phyloP scores from a whole-genome alignment of 2,329 filamentous ascomycete species.

The Coleophoma crateriformis region DNA sequence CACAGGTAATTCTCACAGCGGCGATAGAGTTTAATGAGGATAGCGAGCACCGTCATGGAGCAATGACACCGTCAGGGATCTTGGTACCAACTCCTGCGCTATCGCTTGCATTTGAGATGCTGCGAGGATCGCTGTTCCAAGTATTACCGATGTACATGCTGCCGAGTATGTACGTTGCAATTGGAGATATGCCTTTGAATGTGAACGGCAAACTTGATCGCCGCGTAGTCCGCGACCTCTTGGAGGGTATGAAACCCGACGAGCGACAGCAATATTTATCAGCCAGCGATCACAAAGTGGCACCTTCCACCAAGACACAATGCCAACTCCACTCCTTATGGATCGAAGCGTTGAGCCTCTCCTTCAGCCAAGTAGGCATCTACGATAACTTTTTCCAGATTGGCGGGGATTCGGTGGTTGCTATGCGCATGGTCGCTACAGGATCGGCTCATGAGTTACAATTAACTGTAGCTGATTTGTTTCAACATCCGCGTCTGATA shows the following conservation, averaged over 20 bases:
- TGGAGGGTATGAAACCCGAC: not conserved
- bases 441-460: conserved; percentile 14
- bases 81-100: not conserved
- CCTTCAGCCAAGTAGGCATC: conserved; percentile 33
- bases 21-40: conserved; percentile 1
- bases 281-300: not conserved
- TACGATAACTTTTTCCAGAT: conserved; percentile 30
- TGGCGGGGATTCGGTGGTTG: conserved; percentile 25
- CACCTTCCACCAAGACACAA: conserved; percentile 1
- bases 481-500: conserved; percentile 23
- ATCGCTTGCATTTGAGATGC: not conserved
- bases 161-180: conserved; percentile 20
- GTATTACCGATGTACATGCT: conserved; percentile 22
- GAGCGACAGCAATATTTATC: not conserved
- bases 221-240: conserved; percentile 24
- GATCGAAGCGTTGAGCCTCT: conserved; percentile 38
- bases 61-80: not conserved
- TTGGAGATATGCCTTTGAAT: conserved; percentile 19
- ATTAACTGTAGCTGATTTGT: conserved; percentile 33
- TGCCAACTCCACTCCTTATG: conserved; percentile 39
- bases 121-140: not conserved
- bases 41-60: not conserved
- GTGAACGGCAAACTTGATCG: conserved; percentile 23
- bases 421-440: conserved; percentile 36
- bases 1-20: conserved; percentile 1